A percentile compares a stretch with the other conserved stretches of the same genome.
These are phyloP conservation scores for Penicillium corylophilum DNA, from an alignment of 2,329 filamentous ascomycete species.

Conservation along the genomic window DNA sequence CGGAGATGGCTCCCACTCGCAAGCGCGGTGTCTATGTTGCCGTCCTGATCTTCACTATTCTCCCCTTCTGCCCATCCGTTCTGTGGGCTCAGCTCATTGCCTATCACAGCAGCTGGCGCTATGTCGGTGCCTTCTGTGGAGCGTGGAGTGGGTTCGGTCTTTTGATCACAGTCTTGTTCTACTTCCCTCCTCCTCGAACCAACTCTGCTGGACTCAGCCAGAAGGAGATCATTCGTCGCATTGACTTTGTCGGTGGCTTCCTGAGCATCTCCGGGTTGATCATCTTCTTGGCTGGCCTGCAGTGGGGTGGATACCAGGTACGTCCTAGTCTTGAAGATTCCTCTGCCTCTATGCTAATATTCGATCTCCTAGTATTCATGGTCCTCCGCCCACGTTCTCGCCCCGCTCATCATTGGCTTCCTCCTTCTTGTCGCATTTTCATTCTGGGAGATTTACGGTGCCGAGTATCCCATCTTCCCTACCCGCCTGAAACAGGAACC, in stretches of 20 bases:
- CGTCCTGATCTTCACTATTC: slow-evolving; percentile 59
- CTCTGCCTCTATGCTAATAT: slow-evolving; percentile 6
- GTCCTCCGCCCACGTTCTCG: slow-evolving; percentile 47
- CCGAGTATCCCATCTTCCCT: slow-evolving; percentile 49
- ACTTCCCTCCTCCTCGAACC: slow-evolving; percentile 46
- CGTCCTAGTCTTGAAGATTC: slow-evolving; percentile 1
- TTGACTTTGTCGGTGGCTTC: slow-evolving; percentile 53
- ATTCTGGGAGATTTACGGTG: slow-evolving; percentile 49
- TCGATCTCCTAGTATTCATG: slow-evolving; percentile 40
- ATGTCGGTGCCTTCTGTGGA: slow-evolving; percentile 44
- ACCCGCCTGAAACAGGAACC: slow-evolving; percentile 48
- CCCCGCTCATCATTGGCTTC: slow-evolving; percentile 47
- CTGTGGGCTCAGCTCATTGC: slow-evolving; percentile 61
- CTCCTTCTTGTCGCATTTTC: slow-evolving; percentile 44
- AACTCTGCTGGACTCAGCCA: slow-evolving; percentile 41
- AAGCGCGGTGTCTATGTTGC: slow-evolving; percentile 65
- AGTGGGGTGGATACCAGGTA: slow-evolving; percentile 53
- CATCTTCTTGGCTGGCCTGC: slow-evolving; percentile 50
- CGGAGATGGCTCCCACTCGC: slow-evolving; percentile 65
- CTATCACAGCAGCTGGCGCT: slow-evolving; percentile 45
- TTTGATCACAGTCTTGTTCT: slow-evolving; percentile 44
- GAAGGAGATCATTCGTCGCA: slow-evolving; percentile 43
- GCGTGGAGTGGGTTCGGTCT: slow-evolving; percentile 46
- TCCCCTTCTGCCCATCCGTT: slow-evolving; percentile 63
- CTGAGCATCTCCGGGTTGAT: slow-evolving; percentile 51